Percentiles rank a stretch among this genome's conserved stretches.
phyloP scores from a whole-genome alignment of 306 rosid genomes.

The Ceratonia siliqua region DNA sequence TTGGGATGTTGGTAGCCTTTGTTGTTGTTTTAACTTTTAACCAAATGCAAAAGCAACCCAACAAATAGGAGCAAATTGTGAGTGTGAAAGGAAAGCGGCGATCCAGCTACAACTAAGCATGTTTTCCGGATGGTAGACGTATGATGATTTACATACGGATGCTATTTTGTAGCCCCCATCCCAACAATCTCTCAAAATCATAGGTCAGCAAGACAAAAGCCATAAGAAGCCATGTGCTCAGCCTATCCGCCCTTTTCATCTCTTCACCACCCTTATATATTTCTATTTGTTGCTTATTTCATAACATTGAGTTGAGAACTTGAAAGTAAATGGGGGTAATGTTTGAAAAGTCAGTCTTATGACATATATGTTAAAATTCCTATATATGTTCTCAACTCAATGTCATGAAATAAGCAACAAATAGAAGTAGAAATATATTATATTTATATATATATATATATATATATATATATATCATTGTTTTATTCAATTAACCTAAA shows the following conservation, averaged over 20 bases:
- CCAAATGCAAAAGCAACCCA: too few species aligned
- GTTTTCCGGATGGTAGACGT: conserved; percentile 21
- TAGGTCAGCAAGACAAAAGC: neutral
- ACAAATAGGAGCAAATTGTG: too few species aligned
- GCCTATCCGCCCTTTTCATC: neutral
- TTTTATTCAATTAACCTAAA: neutral
- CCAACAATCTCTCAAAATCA: neutral
- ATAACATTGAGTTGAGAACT: too few species aligned
- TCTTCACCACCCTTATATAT: neutral
- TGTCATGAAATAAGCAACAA: too few species aligned
- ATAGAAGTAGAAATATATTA: too few species aligned
- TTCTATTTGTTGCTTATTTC: too few species aligned
- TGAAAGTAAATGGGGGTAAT: too few species aligned
- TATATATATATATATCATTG: too few species aligned
- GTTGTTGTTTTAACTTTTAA: neutral
- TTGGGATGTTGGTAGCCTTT: neutral
- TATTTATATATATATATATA: too few species aligned
- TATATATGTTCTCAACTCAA: too few species aligned
- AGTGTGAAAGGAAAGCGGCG: neutral
- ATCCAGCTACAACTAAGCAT: conserved; percentile 35
- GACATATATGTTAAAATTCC: too few species aligned
- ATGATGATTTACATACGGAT: neutral
- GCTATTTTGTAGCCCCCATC: conserved; percentile 1
- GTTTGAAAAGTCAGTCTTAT: too few species aligned
- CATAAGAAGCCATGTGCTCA: neutral